Percentiles rank a stretch among this genome's conserved stretches.
These are phyloP conservation scores for Aspergillus piperis DNA, from an alignment of 2,329 filamentous ascomycete species.

Conservation along the genomic window DNA sequence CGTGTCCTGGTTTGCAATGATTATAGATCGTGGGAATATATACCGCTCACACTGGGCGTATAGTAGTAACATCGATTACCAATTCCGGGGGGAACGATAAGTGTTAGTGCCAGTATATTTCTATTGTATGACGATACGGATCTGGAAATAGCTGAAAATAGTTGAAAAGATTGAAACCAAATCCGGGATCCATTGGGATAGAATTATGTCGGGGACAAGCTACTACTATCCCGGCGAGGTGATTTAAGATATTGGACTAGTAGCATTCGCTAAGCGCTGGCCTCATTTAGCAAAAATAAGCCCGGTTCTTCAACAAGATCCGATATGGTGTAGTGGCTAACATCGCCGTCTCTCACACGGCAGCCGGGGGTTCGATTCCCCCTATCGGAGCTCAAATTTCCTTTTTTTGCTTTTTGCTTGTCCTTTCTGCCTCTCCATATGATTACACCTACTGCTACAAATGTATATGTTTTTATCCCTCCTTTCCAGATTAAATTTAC, in stretches of 20 bases:
- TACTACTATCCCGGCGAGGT: no score
- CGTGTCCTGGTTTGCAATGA: no score
- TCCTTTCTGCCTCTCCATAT: not conserved
- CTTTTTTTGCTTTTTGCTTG: constrained; percentile 5
- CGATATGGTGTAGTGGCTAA: constrained; percentile 27
- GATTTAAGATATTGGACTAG: not conserved
- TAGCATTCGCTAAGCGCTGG: not conserved
- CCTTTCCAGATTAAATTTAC: no score
- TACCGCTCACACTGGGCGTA: no score
- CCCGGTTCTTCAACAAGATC: not conserved
- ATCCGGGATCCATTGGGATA: not conserved
- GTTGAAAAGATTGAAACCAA: not conserved
- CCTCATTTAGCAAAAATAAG: not conserved
- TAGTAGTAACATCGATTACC: no score
- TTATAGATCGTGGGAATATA: no score
- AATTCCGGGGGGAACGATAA: no score
- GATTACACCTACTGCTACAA: no score
- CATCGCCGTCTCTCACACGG: constrained; percentile 29
- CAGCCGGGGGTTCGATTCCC: constrained; percentile 31
- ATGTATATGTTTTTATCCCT: no score
- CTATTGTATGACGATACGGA: no score
- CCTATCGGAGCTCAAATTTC: constrained; percentile 20
- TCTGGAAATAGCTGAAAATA: no score
- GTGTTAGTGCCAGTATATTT: no score
- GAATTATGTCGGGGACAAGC: not conserved